Percentiles rank a stretch among this genome's conserved stretches.
phyloP scores from a whole-genome alignment of 345 rosid genomes.

The Psidium guajava region DNA sequence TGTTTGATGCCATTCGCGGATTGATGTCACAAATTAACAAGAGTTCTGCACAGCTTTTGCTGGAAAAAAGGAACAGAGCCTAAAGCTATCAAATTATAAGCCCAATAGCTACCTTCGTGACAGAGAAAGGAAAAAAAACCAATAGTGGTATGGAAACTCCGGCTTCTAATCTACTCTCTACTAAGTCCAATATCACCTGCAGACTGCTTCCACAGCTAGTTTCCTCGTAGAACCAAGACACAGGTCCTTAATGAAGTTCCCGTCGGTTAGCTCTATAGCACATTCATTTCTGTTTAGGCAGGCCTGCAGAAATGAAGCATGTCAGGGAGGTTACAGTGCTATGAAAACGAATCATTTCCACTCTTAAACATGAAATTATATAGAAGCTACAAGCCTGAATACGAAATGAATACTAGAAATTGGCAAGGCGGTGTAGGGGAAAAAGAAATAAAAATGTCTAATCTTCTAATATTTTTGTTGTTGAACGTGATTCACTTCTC shows the following conservation, averaged over 20 bases:
- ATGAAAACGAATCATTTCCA: not conserved
- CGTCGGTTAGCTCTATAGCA: constrained; percentile 19
- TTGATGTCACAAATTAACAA: not conserved
- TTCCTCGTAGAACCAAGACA: constrained; percentile 21
- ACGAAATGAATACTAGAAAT: not conserved
- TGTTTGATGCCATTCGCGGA: not conserved
- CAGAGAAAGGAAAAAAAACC: not conserved
- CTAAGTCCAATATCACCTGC: constrained; percentile 21
- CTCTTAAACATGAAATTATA: not conserved
- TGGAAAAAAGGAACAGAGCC: constrained; percentile 7
- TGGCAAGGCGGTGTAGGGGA: not conserved
- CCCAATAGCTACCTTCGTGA: not conserved
- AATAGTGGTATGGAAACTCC: constrained; percentile 5
- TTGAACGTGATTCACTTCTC: not conserved
- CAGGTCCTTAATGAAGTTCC: constrained; percentile 19
- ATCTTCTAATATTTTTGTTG: too few relatives aligned
- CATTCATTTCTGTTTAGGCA: constrained; percentile 38
- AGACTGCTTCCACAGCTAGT: constrained; percentile 39
- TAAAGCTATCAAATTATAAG: not conserved
- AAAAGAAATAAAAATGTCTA: not conserved
- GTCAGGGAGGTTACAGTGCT: not conserved
- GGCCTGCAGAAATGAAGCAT: constrained; percentile 18
- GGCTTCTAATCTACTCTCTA: not conserved
- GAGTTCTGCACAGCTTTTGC: not conserved
- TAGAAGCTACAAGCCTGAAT: not conserved